Evolutionary conservation across 495 filamentous ascomycete species (phyloP).

Genomic region (Podospora appendiculata): DNA sequence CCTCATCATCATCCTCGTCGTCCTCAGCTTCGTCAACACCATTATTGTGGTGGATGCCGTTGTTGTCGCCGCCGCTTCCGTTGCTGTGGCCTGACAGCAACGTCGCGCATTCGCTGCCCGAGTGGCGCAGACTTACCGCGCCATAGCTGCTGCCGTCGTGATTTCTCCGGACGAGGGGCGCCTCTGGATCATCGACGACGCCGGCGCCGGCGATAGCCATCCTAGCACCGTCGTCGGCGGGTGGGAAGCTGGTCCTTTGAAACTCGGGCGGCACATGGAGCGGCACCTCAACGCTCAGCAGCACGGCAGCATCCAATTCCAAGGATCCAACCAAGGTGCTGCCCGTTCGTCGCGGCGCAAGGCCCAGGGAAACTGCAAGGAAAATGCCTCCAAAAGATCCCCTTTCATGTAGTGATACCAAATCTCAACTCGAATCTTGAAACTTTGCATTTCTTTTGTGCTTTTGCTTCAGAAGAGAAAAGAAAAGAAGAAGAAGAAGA

Average conservation of each 20-base stretch:
- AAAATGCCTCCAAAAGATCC: no score
- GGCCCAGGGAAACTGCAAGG: no score
- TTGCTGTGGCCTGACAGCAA: no score
- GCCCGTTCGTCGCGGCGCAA: background rate
- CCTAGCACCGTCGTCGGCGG: background rate
- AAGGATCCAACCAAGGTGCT: background rate
- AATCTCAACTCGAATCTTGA: no score
- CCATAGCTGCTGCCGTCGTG: background rate
- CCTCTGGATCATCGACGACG: background rate
- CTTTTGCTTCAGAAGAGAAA: no score
- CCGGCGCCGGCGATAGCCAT: conserved; percentile 3
- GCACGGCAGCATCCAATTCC: background rate
- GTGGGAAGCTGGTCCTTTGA: no score
- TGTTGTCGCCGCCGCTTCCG: background rate
- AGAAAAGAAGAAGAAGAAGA: no score
- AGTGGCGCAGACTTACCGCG: background rate
- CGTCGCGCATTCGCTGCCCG: no score
- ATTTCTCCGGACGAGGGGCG: background rate
- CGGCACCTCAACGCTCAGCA: background rate
- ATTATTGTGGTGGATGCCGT: background rate
- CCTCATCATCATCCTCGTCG: background rate
- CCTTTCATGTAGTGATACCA: no score
- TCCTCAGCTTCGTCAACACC: background rate
- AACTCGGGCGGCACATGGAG: background rate
- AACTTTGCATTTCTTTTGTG: no score